Evolutionary conservation across 2,329 filamentous ascomycete genomes (phyloP), one percentile per base, ranked within the genome.

Genomic region (Colletotrichum liaoningense): DNA sequence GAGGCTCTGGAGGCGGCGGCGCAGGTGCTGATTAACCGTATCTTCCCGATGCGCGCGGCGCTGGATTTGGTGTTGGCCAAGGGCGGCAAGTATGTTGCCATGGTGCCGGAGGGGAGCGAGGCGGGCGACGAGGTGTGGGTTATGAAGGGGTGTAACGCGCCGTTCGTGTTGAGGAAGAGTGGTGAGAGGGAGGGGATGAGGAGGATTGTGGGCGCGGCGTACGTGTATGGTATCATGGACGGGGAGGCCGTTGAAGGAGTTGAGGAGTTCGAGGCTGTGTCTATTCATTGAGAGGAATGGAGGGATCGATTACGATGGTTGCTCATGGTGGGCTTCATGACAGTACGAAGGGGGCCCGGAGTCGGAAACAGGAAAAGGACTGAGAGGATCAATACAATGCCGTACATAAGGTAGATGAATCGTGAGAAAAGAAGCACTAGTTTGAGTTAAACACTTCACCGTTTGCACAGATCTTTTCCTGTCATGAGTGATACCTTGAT

Each of bases 161-260:
- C 72, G 9, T 74, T 74, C 5, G 72, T 74, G 68, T 30, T 74
- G 68, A 54, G 72, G 56, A 67, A 52, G 72, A 74, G 68, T 62
- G 63, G 11, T 3, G 63, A 72, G 52, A 58, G 72, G 62, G 63
- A 72, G 56, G 72, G 68, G 1, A 4, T 54, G 57, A 67, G n/a
- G 35, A 57, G 73, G 1, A 65, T 74, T 12, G 69, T 74, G 5
- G 73, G 73, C 0, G 59, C 69, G 2, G 73, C 73, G 22, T 74
- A 74, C 19, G 73, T 74, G 26, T 70, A 66, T 42, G 73, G 73
- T 12, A 63, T 74, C 55, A 74, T 74, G 73, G 22, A 66, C 0
- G 69, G 73, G 1, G 73, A 74, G 55, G 64, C 42, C 2, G 52
- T 55, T 2, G 72, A 30, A 12, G 59, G 67, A 26, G 52, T 38